Base-by-base conservation (phyloP, 305 asterid genomes). In the Solanum hybrid region DNA sequence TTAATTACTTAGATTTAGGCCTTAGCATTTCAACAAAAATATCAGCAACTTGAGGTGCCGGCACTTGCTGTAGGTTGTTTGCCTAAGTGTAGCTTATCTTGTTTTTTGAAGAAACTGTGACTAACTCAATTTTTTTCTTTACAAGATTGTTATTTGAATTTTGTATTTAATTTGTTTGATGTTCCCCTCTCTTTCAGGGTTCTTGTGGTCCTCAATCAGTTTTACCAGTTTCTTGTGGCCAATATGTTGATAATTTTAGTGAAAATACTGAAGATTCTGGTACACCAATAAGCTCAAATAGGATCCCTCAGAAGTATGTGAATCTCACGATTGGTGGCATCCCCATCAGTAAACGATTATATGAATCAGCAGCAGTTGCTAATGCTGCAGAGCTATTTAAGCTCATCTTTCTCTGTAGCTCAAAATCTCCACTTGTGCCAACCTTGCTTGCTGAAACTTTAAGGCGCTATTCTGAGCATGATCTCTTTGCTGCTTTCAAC, bases 331-430 rank as follows among this genome's bases (percentile, higher is more conserved):
- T 90, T 90, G 93, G 93, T 65, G 91, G 93, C 76, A 89, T 92
- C 92, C 91, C 91, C 78, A 86, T 92, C 85, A 76, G 95, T 92
- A 92, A 93, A 91, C 93, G 88, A 93, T 95, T 93, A 92, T 92
- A 95, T 68, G 95, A 95, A 91, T 97, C 99, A 76, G 96, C 96
- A 91, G 98, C 99, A 83, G 92, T 96, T 89, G 98, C 99, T 88
- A 97, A 96, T 95, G 99, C 99, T 91, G 94, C 93, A 32, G 99
- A 97, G 94, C 96, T 97, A 87, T 96, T 96, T 91, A 97, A 97
- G 95, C 96, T 96, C 78, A 95, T 97, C 89, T 96, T 97, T 90
- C 92, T 97, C 89, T 96, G 96, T 95, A 94, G 95, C 90, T 94
- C 98, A n/a, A 94, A 90, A 87, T 93, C 97, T 93, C 96, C 98